A percentile compares a stretch with the other conserved stretches of the same genome.
These are phyloP conservation scores for Dioscorea cayenensis DNA, from an alignment of 116 monocot species.

Conservation along the genomic window DNA sequence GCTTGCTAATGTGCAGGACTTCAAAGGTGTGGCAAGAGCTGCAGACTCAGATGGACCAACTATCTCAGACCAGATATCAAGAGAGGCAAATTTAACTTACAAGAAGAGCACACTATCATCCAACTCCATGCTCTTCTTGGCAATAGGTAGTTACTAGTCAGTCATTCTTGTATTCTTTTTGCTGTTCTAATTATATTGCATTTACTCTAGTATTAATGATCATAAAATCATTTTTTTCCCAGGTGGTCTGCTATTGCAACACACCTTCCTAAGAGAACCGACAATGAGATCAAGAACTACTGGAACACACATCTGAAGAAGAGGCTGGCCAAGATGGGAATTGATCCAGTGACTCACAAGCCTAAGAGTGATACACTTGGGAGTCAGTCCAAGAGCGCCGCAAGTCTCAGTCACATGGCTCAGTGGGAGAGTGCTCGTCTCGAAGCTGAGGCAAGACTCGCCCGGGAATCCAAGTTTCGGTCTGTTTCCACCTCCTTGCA, in stretches of 20 bases:
- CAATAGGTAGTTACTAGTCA: constrained; percentile 39
- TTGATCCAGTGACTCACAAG: constrained; percentile 86
- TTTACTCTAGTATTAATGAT: too few species aligned
- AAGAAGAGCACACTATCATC: constrained; percentile 87
- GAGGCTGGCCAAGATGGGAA: constrained; percentile 79
- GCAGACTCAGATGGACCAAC: constrained; percentile 83
- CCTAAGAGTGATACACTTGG: constrained; percentile 42
- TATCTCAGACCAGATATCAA: constrained; percentile 82
- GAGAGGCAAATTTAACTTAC: constrained; percentile 76
- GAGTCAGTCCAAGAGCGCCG: constrained; percentile 34
- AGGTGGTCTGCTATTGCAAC: constrained; percentile 99
- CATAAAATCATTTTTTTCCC: not conserved
- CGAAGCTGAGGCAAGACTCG: constrained; percentile 85
- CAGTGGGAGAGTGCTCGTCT: constrained; percentile 93
- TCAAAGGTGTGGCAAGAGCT: constrained; percentile 85
- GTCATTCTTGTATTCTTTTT: too few species aligned
- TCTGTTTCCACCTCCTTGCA: not conserved
- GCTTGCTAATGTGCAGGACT: constrained; percentile 27
- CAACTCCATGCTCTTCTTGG: constrained; percentile 88
- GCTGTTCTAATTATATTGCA: too few species aligned
- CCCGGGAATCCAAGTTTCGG: constrained; percentile 55
- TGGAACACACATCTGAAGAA: constrained; percentile 98
- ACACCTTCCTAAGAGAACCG: constrained; percentile 72
- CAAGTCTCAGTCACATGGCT: constrained; percentile 93
- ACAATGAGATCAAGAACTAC: constrained; percentile 98